Percentiles rank a stretch among this genome's conserved stretches.
Conservation (phyloP, 2,329 filamentous ascomycete genomes). For the Cladosporium oxysporum region DNA sequence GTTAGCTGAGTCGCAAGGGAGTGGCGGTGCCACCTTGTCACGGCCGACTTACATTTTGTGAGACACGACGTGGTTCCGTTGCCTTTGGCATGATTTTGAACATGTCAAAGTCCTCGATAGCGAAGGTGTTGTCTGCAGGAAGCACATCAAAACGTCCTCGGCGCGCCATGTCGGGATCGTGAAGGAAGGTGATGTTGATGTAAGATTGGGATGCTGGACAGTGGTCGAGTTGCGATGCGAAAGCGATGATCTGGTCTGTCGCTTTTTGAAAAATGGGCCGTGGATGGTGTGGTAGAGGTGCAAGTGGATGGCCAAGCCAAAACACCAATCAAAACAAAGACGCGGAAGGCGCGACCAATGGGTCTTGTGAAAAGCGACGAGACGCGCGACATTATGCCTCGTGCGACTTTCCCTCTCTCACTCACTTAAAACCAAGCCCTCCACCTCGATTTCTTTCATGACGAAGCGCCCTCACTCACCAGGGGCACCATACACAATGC, state of each 20-base stretch:
- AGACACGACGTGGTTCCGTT: not conserved
- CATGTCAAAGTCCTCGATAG: not conserved
- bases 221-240: not conserved
- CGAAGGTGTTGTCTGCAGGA: not conserved
- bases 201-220: not conserved
- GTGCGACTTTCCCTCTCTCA: not conserved
- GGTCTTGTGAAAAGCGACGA: not conserved
- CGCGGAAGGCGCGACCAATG: not conserved
- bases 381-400: not conserved
- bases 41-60: not conserved
- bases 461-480: slow-evolving; percentile 9
- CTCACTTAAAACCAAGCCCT: not conserved
- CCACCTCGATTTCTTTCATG: not conserved
- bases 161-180: not conserved
- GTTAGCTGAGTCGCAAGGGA: not conserved
- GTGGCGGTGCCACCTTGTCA: not conserved
- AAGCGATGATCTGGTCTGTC: not conserved
- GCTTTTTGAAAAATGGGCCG: not conserved
- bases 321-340: not conserved
- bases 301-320: not conserved
- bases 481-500: not conserved
- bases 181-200: not conserved
- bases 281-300: not conserved
- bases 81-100: not conserved
- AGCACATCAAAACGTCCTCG: not conserved